A percentile compares a stretch with the other conserved stretches of the same genome.
phyloP scores from a whole-genome alignment of 805 yeast genomes.

The Saccharomyces eubayanus region DNA sequence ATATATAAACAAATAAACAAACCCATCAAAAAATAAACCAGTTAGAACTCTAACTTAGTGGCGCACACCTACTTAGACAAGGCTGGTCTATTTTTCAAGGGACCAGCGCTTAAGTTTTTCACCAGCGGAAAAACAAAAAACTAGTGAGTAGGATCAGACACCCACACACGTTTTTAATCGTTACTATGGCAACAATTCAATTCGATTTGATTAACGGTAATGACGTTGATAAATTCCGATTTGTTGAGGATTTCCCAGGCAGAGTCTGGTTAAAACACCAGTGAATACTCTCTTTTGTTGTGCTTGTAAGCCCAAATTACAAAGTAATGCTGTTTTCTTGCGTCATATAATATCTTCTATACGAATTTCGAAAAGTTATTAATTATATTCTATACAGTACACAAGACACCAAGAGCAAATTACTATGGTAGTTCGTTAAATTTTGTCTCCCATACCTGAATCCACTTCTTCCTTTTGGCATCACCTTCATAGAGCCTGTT shows the following conservation, averaged over 20 bases:
- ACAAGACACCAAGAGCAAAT: background rate
- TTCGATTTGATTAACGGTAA: background rate
- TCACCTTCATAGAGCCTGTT: constrained; percentile 39
- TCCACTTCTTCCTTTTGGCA: constrained; percentile 39
- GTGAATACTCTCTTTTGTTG: background rate
- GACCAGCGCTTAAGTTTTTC: background rate
- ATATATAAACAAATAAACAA: background rate
- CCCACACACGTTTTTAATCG: background rate
- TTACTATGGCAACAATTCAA: background rate
- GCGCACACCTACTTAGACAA: background rate
- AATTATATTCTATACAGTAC: background rate
- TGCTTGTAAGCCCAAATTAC: background rate
- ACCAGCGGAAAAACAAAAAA: background rate
- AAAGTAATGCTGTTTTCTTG: background rate
- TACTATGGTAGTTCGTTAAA: constrained; percentile 5
- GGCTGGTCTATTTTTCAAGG: background rate
- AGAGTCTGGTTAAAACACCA: background rate
- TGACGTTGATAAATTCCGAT: background rate
- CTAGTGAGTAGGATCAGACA: background rate
- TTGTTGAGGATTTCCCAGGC: background rate
- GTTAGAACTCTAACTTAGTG: background rate
- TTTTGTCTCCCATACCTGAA: constrained; percentile 29
- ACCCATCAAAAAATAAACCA: background rate
- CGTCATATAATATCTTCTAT: background rate
- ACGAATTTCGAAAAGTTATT: background rate